phyloP scores from a whole-genome alignment of 768 basidiomycete genomes.

The Mrakia gelida region DNA sequence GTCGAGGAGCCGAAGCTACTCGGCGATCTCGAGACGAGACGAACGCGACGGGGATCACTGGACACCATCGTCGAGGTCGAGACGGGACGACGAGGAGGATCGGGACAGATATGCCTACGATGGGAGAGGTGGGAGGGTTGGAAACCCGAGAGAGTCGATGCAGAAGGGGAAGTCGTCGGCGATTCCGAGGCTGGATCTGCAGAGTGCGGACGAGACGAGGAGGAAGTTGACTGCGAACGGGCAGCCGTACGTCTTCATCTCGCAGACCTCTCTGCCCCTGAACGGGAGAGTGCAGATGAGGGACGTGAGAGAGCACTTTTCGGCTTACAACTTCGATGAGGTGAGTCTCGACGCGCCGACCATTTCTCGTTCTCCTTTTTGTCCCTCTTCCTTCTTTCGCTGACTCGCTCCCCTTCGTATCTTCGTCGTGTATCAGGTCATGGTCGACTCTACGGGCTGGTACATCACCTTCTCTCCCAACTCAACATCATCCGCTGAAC shows the following conservation, averaged over 20 bases:
- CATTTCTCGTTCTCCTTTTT: not conserved
- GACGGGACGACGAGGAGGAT: not conserved
- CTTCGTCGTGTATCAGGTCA: not conserved
- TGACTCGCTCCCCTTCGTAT: too few relatives aligned
- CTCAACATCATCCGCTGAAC: not conserved
- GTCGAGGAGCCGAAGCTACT: not conserved
- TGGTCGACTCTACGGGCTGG: not conserved
- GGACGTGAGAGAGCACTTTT: not conserved
- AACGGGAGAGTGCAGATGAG: not conserved
- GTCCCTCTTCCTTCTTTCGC: too few relatives aligned
- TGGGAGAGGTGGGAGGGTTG: not conserved
- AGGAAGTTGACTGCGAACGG: slow-evolving; percentile 2
- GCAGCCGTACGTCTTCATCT: slow-evolving; percentile 4
- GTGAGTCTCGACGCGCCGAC: not conserved
- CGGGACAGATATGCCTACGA: not conserved
- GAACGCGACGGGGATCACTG: not conserved
- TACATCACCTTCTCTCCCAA: slow-evolving; percentile 11
- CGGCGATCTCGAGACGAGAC: not conserved
- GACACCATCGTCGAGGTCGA: not conserved
- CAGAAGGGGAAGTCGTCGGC: not conserved
- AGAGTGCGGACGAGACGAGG: not conserved
- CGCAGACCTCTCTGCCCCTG: not conserved
- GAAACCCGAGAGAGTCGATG: not conserved
- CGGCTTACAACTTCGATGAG: not conserved
- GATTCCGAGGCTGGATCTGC: not conserved